Evolutionary conservation across 2,329 filamentous ascomycete genomes (phyloP), one percentile per base, ranked within the genome.

Genomic region (Botryotinia convoluta): DNA sequence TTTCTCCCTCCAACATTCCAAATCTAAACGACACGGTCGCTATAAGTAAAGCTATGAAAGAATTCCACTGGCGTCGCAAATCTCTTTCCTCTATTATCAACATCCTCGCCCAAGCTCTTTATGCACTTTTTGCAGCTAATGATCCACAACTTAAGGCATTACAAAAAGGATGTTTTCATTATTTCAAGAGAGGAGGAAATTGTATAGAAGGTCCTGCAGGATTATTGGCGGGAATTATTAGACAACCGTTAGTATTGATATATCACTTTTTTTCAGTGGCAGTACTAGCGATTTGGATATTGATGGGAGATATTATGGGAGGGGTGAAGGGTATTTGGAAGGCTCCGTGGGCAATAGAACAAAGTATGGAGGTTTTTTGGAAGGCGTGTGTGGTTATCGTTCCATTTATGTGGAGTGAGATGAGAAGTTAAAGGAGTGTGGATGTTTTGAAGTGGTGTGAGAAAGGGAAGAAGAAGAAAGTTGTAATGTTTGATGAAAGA

Each of bases 261-360:
- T 93, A 92, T 81, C 96, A 99, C 83, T 99, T 99, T 85, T 99
- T 98, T 84, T 89, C 91, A 42, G 96, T 99, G 45, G 96, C 96
- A 4, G 90, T 98, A 77, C 88, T 97, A 77, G 90, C 92, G 39
- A 94, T 98, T 77, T 97, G 93, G 92, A 80, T 90, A 78, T 79
- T 76, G 78, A 71, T 77, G 77, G 45, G 70, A 22, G 77, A 81
- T 20, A 83, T 89, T 74, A 83, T 90, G 76, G 85, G 86, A 80
- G 81, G 87, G 75, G 78, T 86, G 1, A 84, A 85, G 0, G 64
- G 78, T 76, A 79, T 89, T 29, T 86, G 85, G 83, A 89, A 88
- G 79, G 83, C 91, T 60, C 92, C 93, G 0, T 74, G 93, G 20
- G 87, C 91, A 16, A 75, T 94, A 5, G 83, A 92, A 65, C 88